Evolutionary conservation across 768 basidiomycete genomes (phyloP).

Genomic region (Russula lepida): DNA sequence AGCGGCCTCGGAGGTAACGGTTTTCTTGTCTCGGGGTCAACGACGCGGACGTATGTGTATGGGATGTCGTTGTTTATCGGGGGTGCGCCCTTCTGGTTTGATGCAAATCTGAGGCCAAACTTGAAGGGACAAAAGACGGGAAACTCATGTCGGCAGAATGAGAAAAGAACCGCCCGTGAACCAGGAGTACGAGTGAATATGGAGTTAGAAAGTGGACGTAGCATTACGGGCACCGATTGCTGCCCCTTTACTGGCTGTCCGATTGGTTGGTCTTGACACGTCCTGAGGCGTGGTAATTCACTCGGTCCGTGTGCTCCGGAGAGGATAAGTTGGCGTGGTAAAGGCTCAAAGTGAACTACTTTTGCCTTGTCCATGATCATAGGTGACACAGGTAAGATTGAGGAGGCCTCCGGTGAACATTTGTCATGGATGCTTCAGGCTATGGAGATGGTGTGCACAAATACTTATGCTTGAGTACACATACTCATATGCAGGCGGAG

Average conservation of each 20-base stretch:
- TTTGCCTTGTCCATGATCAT: no score
- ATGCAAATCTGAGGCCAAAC: not conserved
- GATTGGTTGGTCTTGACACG: no score
- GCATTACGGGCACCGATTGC: no score
- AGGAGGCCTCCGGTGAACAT: constrained; percentile 26
- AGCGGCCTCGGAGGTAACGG: constrained; percentile 11
- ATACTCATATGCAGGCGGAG: constrained; percentile 46
- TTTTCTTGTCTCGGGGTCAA: constrained; percentile 19
- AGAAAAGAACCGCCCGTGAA: not conserved
- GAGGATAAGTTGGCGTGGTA: no score
- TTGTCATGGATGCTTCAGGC: constrained; percentile 77
- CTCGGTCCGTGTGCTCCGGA: not conserved
- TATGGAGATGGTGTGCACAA: constrained; percentile 59
- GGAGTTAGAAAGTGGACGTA: not conserved
- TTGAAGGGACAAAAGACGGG: not conserved
- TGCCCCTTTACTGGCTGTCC: no score
- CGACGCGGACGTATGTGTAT: constrained; percentile 18
- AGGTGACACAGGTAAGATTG: not conserved
- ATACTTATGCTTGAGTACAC: not conserved
- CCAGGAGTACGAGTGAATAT: not conserved
- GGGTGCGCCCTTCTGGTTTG: constrained; percentile 3
- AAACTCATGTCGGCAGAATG: not conserved
- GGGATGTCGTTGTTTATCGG: constrained; percentile 19
- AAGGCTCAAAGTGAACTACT: no score
- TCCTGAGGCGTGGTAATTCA: not conserved